Percentiles rank a stretch among this genome's conserved stretches.
Evolutionary conservation across 768 basidiomycete species (phyloP).

Genomic region (Lactifluus volemus): DNA sequence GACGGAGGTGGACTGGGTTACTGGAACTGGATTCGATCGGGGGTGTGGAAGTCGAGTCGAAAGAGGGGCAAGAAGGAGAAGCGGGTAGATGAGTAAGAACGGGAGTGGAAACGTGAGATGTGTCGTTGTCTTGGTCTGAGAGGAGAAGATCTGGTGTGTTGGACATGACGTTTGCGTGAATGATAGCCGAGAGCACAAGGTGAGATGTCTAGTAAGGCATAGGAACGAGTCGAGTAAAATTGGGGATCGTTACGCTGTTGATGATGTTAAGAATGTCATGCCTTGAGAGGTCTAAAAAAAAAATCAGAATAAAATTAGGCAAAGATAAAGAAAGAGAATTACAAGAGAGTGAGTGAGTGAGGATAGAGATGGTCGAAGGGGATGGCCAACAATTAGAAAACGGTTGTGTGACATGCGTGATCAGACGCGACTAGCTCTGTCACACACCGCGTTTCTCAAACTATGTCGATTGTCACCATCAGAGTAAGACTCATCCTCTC

Average conservation of each 20-base stretch:
- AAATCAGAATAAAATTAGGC: background rate
- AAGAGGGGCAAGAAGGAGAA: background rate
- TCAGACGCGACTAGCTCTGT: constrained; percentile 9
- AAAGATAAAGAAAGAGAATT: background rate
- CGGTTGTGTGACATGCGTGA: background rate
- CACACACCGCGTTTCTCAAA: background rate
- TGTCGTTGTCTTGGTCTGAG: constrained; percentile 16
- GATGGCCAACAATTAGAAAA: too few relatives aligned
- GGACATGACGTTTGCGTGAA: constrained; percentile 6
- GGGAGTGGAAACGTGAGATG: constrained; percentile 18
- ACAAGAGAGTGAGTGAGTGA: background rate
- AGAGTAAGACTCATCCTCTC: constrained; percentile 7
- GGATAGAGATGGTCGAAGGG: background rate
- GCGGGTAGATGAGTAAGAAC: constrained; percentile 2
- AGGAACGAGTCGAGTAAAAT: background rate
- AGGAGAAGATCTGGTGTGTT: constrained; percentile 5
- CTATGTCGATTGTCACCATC: constrained; percentile 22
- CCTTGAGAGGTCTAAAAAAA: background rate
- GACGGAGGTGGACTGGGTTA: constrained; percentile 13
- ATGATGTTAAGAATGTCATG: background rate
- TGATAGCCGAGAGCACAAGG: constrained; percentile 1
- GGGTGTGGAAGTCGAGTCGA: background rate
- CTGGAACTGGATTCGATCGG: background rate
- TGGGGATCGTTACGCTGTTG: background rate
- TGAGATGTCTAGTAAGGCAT: constrained; percentile 10